Conservation (phyloP, 2,329 filamentous ascomycete species). For the Talaromyces sp. region DNA sequence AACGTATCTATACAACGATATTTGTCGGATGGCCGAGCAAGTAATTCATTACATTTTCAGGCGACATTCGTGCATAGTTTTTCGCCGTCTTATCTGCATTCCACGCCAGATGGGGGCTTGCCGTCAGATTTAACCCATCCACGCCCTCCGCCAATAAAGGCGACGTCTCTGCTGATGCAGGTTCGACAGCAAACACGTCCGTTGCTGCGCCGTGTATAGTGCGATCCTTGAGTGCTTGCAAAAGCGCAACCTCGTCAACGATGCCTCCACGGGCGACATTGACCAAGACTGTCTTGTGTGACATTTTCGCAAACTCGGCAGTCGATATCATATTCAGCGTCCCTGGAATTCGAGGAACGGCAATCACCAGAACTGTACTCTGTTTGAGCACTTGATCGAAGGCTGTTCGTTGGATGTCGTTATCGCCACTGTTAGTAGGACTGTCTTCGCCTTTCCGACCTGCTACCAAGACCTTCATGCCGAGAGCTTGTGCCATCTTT, state of each 20-base stretch:
- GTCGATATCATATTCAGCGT: constrained; percentile 35
- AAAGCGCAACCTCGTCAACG: constrained; percentile 49
- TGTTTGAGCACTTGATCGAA: constrained; percentile 31
- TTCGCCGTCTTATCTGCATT: constrained; percentile 47
- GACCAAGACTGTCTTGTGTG: constrained; percentile 43
- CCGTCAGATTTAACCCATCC: constrained; percentile 47
- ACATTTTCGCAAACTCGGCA: constrained; percentile 45
- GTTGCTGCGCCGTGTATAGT: constrained; percentile 49
- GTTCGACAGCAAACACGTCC: constrained; percentile 51
- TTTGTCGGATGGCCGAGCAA: constrained; percentile 14
- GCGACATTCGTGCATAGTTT: constrained; percentile 28
- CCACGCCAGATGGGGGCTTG: constrained; percentile 55
- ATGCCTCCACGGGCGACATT: constrained; percentile 52
- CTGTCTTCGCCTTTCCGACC: constrained; percentile 39
- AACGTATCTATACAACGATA: constrained; percentile 9
- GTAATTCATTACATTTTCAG: constrained; percentile 13
- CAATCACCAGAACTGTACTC: constrained; percentile 32
- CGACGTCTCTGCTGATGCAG: constrained; percentile 42
- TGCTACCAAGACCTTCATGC: constrained; percentile 50
- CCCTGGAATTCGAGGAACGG: constrained; percentile 29
- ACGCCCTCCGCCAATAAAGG: constrained; percentile 44
- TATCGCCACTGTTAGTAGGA: constrained; percentile 14
- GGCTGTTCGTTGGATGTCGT: constrained; percentile 20
- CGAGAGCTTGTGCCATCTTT: constrained; percentile 42
- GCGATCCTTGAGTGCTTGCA: constrained; percentile 43